Evolutionary conservation across 495 filamentous ascomycete genomes (phyloP), one percentile per base, ranked within the genome.

Genomic region (Terfezia claveryi): DNA sequence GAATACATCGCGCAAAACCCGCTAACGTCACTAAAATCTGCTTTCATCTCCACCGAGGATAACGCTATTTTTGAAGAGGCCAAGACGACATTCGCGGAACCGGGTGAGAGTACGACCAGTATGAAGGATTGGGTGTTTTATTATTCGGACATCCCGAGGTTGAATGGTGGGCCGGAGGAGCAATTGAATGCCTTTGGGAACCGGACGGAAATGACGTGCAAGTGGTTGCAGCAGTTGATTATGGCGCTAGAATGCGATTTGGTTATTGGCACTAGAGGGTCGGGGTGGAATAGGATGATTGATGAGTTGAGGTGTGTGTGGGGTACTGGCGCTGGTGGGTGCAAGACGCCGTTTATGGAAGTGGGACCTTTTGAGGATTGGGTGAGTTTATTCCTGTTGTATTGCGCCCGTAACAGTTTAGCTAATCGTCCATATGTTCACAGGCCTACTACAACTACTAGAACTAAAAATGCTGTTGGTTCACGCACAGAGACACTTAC

Each of bases 121-220:
- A 56, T 55, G 16, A 23, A 49, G 27, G 38, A 38, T 32, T 62
- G 59, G 53, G 55, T 53, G 12, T 58, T 56, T 59, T 59, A 58
- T 23, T 62, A 56, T 55, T 59, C 38, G 0, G 41, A 58, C 27
- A 62, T 62, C 51, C 59, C 59, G 23, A 56, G 59, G 56, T 52
- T 49, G 23, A 62, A 59, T 37, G 53, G 38, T 20, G 44, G 60
- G 2, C 53, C 53, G 10, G 59, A 59, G 49, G 55, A 50, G 10
- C 60, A 62, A n/a, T 46, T 62, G 9, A 41, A 54, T 16, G 37
- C 38, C 17, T 62, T 62, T 46, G 59, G 59, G 36, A 62, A 58
- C 49, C 53, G 56, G 23, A 58, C 59, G 16, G 59, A 62, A 36
- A 55, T 62, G 54, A 62, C 59, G 17, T 62, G 58, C 17, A 62